These are phyloP conservation scores for Hymenoscyphus occultus DNA, from an alignment of 2,329 filamentous ascomycete species.

Conservation along the genomic window DNA sequence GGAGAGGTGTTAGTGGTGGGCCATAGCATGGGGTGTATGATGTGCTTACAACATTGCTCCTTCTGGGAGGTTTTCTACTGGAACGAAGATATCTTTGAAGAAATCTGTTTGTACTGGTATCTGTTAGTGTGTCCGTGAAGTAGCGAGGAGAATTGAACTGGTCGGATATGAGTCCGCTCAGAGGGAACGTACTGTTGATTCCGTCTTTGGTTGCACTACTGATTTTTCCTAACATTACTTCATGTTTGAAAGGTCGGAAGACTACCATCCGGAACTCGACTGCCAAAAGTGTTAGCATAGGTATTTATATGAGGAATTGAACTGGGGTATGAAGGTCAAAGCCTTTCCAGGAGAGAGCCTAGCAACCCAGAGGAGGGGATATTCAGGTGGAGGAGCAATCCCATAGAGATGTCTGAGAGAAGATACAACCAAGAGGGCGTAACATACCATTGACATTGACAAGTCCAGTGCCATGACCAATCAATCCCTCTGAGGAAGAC, in stretches of 20 bases:
- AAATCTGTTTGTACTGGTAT: constrained; percentile 76
- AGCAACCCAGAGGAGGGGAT: no score
- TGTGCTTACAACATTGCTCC: constrained; percentile 69
- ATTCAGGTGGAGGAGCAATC: no score
- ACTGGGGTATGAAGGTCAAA: neutral
- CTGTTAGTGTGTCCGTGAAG: constrained; percentile 2
- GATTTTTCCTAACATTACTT: constrained; percentile 85
- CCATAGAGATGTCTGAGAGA: neutral
- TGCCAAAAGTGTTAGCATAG: constrained; percentile 38
- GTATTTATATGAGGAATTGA: neutral
- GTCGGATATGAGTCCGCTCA: neutral
- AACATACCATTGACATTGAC: constrained; percentile 86
- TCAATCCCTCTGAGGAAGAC: constrained; percentile 86
- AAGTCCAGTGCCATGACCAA: constrained; percentile 86
- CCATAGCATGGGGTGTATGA: neutral
- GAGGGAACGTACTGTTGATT: constrained; percentile 57
- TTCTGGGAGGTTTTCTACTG: constrained; percentile 68
- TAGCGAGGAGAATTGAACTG: neutral
- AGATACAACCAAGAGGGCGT: neutral
- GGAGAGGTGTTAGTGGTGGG: constrained; percentile 8
- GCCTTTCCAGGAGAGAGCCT: no score
- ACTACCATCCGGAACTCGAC: constrained; percentile 92
- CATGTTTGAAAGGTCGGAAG: constrained; percentile 93
- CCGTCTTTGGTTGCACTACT: constrained; percentile 68
- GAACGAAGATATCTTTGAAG: constrained; percentile 89